Base-by-base conservation (phyloP, 768 basidiomycete genomes). In the Auricularia sp. region DNA sequence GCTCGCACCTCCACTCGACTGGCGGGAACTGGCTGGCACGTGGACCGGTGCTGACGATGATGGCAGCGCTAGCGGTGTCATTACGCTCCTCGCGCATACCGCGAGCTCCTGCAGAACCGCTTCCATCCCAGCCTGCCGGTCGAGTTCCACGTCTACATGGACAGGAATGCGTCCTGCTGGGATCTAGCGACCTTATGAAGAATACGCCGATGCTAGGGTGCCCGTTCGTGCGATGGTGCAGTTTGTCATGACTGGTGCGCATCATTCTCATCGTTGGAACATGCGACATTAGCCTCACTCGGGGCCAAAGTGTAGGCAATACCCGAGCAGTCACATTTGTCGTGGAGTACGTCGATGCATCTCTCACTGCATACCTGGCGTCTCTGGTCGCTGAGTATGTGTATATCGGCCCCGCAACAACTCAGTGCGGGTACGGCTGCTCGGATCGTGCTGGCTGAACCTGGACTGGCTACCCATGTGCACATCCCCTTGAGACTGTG, bases 1-100 rank as follows among this genome's bases (percentile, higher is more conserved):
- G 87, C 64, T 91, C 87, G 2, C 94, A 96, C 73, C 96, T 94
- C 71, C 92, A 97, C 72, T 92, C 89, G 54, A 16, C 43, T 39
- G 18, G 51, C 56, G 39, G 44, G 29, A 3, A 47, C 16, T 59
- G 64, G 12, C 34, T n/a, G 35, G 53, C 3, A 11, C 36, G 4
- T 43, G 63, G 47, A 3, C 63, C 65, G 65, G 65, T 59, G 63
- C 58, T 4, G 56, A 66, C 42, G 64, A 64, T 36, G 29, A 64
- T 36, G 64, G 63, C 51, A 56, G 47, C n/a, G n/a, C n/a, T n/a
- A n/a, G n/a, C 14, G 64, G 64, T 35, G 23, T n/a, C 35, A 59
- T 64, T 11, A 64, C 59, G n/a, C 64, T 64, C 64, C 61, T 64
- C 59, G 59, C 61, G 58, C 36, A 8, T 60, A 61, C 58, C 64